Conservation (phyloP, 768 basidiomycete species). For the Roridomyces roridus region DNA sequence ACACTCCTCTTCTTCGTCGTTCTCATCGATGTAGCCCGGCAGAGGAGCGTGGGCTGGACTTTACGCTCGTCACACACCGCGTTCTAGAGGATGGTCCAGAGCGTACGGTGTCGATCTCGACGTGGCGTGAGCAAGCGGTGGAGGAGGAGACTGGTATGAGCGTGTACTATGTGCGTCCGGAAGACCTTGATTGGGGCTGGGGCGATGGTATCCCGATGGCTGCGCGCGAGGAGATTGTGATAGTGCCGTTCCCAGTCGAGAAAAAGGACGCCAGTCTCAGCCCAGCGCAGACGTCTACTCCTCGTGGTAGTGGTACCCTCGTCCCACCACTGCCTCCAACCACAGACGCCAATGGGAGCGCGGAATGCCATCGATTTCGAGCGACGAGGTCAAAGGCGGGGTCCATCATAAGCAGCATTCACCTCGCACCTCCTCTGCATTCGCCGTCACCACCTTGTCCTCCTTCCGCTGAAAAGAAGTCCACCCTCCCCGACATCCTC, state of each 20-base stretch:
- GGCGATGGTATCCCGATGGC: constrained; percentile 13
- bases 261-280: no score
- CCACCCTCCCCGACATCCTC: constrained; percentile 64
- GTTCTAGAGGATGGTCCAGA: constrained; percentile 57
- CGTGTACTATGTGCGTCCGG: constrained; percentile 50
- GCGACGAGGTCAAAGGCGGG: constrained; percentile 5
- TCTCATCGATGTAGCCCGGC: not conserved
- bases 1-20: not conserved
- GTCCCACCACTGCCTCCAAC: no score
- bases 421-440: constrained; percentile 9
- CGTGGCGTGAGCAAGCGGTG: constrained; percentile 63
- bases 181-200: constrained; percentile 25
- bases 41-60: constrained; percentile 43
- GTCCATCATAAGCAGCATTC: constrained; percentile 24
- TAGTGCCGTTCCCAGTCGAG: constrained; percentile 5
- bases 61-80: constrained; percentile 47
- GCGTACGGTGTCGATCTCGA: constrained; percentile 57
- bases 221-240: constrained; percentile 27
- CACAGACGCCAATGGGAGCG: no score
- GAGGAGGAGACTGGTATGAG: constrained; percentile 47
- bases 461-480: no score
- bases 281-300: constrained; percentile 23
- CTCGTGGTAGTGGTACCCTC: constrained; percentile 14
- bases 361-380: no score
- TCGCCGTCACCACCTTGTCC: no score